Base-by-base conservation (phyloP, 371 early-diverging fungal species). In the Syncephalis fuscata region DNA sequence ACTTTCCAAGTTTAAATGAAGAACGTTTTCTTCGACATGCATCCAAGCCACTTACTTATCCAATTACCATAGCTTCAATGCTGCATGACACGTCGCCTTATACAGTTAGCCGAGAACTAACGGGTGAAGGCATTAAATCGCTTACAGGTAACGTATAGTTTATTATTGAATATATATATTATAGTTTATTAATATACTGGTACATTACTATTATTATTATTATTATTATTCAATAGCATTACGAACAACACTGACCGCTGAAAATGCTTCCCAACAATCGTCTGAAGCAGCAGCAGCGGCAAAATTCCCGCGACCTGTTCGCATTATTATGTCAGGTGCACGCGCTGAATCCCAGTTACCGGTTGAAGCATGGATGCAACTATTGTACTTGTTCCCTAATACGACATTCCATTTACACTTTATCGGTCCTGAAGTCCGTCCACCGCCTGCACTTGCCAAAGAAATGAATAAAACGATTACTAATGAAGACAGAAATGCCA, bases 281-380 rank as follows among this genome's bases (percentile, higher is more conserved):
- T 4, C 57, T 16, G 58, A 66, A 19, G 70, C 68, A 50, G 68
- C 69, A 19, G 63, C 67, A 24, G 52, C 62, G 10, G 54, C 58
- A 43, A 52, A 64, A 1, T 64, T 69, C 24, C 69, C 70, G 17
- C 68, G 76, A 17, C 68, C 73, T 1, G 67, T 87, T 50, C 79
- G 85, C 11, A 59, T 87, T 25, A 84, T 78, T 49, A 62, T 85
- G 25, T 54, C 84, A 2, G 88, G 85, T 15, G 84, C 85, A 16
- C 74, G 86, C 25, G 82, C 84, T 36, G 88, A 87, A 59, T 75
- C 80, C 10, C 75, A 78, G 42, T 63, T 87, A 21, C 88, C 88
- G 17, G 71, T 78, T 39, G 75, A 82, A 49, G 68, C 84, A 49
- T 87, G 78, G 66, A 62, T 77, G 51, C 86, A 87, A 65, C 60